These are phyloP conservation scores for Polytrichum commune DNA, from an alignment of 225 moss, liverwort and hornwort species.

Conservation along the genomic window DNA sequence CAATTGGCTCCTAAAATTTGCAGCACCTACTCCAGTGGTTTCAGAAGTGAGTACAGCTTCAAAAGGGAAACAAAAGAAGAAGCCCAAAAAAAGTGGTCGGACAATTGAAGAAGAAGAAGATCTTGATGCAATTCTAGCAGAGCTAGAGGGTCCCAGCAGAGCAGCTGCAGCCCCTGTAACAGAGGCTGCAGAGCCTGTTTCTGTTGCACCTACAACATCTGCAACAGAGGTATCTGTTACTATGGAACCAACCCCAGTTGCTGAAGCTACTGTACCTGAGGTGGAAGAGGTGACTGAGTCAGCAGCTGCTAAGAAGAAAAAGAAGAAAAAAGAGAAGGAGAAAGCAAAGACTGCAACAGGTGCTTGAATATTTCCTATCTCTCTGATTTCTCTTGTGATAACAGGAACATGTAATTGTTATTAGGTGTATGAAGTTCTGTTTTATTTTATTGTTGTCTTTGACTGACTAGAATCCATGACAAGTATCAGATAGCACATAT, in stretches of 20 bases:
- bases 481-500: neutral
- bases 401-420: no score
- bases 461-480: no score
- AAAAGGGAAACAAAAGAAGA: constrained; percentile 82
- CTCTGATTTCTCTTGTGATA: constrained; percentile 4
- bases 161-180: constrained; percentile 8
- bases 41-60: constrained; percentile 27
- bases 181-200: constrained; percentile 34
- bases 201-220: constrained; percentile 27
- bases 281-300: constrained; percentile 75
- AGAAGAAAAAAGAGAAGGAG: constrained; percentile 90
- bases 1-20: constrained; percentile 8
- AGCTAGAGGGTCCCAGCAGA: constrained; percentile 76
- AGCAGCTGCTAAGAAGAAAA: constrained; percentile 95
- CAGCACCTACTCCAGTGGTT: constrained; percentile 21
- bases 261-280: constrained; percentile 35
- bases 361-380: constrained; percentile 8
- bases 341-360: constrained; percentile 80
- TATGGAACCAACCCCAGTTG: constrained; percentile 19
- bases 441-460: no score
- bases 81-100: constrained; percentile 71
- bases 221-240: constrained; percentile 26
- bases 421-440: no score
- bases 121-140: constrained; percentile 93
- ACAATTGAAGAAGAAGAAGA: constrained; percentile 89